A percentile compares a stretch with the other conserved stretches of the same genome.
phyloP scores from a whole-genome alignment of 805 yeast genomes.

The Candida xiaguanensis region DNA sequence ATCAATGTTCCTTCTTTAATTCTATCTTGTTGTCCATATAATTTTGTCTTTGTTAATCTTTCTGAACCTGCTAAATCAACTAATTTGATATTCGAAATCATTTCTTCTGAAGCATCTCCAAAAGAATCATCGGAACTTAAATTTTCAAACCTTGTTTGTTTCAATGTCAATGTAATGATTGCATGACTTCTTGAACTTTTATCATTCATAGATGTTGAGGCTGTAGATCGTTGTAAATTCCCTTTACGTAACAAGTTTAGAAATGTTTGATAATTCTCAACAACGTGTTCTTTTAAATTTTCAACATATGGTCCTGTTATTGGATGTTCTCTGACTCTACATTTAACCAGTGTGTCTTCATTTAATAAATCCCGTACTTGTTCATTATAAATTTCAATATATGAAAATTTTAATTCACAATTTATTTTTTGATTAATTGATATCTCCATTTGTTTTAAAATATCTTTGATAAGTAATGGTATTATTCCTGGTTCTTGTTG shows the following conservation, averaged over 20 bases:
- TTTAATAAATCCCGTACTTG: conserved; percentile 62
- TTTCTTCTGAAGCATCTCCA: conserved; percentile 43
- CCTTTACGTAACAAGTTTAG: conserved; percentile 47
- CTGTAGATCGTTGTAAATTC: conserved; percentile 57
- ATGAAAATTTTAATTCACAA: conserved; percentile 48
- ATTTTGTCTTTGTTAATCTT: conserved; percentile 58
- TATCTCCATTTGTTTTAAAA: conserved; percentile 42
- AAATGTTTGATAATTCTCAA: conserved; percentile 50
- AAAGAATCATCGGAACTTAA: conserved; percentile 13
- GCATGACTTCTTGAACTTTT: conserved; percentile 80
- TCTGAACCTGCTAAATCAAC: conserved; percentile 88
- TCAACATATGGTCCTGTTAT: conserved; percentile 71
- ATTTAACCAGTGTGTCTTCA: conserved; percentile 15
- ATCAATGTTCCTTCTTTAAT: conserved; percentile 74
- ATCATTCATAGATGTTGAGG: conserved; percentile 70
- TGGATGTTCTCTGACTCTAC: conserved; percentile 64
- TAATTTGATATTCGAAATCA: conserved; percentile 57
- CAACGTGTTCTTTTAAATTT: conserved; percentile 49
- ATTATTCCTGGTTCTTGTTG: conserved; percentile 34
- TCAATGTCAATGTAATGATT: conserved; percentile 58
- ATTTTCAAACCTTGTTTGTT: conserved; percentile 49
- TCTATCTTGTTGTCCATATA: conserved; percentile 50
- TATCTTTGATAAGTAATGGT: conserved; percentile 46
- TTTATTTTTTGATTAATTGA: conserved; percentile 35
- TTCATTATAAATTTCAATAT: conserved; percentile 76